phyloP scores from a whole-genome alignment of 257 asterid genomes.

The Haberlea rhodopensis region DNA sequence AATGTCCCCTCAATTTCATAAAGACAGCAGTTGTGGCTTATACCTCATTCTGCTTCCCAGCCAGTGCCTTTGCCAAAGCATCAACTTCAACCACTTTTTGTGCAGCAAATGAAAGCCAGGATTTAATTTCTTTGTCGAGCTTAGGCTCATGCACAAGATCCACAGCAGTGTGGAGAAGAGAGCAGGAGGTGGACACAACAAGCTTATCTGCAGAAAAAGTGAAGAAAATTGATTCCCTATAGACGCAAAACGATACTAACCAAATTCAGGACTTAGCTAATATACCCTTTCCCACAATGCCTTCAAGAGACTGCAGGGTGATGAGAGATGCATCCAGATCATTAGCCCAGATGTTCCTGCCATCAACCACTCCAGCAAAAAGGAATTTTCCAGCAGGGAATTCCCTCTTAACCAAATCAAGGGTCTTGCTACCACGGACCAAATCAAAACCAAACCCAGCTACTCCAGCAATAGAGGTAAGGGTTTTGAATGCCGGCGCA shows the following conservation, averaged over 20 bases:
- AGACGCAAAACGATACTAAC: background rate
- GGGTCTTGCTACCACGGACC: constrained; percentile 63
- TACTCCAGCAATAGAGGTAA: constrained; percentile 45
- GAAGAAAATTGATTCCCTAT: background rate
- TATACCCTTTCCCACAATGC: constrained; percentile 64
- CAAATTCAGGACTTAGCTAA: background rate
- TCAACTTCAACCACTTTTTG: constrained; percentile 74
- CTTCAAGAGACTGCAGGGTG: constrained; percentile 52
- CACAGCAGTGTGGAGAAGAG: constrained; percentile 70
- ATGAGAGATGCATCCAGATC: constrained; percentile 58
- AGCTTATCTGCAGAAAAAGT: constrained; percentile 54
- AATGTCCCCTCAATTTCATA: background rate
- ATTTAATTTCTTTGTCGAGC: constrained; percentile 62
- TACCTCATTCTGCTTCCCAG: constrained; percentile 65
- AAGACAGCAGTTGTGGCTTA: background rate
- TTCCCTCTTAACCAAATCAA: constrained; percentile 57
- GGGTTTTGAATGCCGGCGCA: constrained; percentile 49
- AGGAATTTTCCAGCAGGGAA: constrained; percentile 68
- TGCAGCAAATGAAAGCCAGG: constrained; percentile 84
- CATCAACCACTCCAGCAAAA: constrained; percentile 75
- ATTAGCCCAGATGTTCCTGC: constrained; percentile 83
- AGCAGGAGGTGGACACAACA: constrained; percentile 67
- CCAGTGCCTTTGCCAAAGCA: constrained; percentile 72
- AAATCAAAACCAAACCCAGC: constrained; percentile 53
- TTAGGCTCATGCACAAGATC: constrained; percentile 69